phyloP scores from a whole-genome alignment of 2,329 filamentous ascomycete genomes.

The Gremmenia infestans region DNA sequence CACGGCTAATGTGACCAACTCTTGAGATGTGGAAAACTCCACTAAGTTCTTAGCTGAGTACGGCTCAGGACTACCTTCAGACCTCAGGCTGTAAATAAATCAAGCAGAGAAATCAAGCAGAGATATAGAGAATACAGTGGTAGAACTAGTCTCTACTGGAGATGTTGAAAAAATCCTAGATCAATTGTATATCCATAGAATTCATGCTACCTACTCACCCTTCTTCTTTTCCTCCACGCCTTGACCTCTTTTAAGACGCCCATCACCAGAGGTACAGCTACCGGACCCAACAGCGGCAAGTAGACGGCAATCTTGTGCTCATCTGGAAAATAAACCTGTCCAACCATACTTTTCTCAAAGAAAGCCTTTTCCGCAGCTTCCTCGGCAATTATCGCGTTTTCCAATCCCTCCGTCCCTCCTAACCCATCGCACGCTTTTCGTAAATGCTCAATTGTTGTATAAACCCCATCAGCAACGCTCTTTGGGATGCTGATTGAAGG shows the following conservation, averaged over 20 bases:
- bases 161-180: neutral
- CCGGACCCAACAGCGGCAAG: constrained; percentile 80
- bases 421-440: constrained; percentile 71
- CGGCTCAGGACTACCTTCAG: too few species aligned
- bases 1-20: too few species aligned
- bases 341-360: constrained; percentile 99
- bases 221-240: constrained; percentile 31
- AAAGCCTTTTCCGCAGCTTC: constrained; percentile 88
- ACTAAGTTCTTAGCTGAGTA: too few species aligned
- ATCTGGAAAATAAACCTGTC: constrained; percentile 96
- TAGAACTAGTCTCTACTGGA: neutral
- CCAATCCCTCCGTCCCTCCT: constrained; percentile 60
- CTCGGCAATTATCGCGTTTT: constrained; percentile 80
- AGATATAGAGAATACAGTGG: too few species aligned
- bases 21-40: too few species aligned
- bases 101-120: too few species aligned
- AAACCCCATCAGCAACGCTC: constrained; percentile 79
- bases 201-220: constrained; percentile 4
- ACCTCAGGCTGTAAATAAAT: too few species aligned
- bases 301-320: constrained; percentile 98
- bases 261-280: constrained; percentile 85
- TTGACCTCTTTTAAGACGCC: constrained; percentile 77
- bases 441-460: constrained; percentile 72
- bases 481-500: constrained; percentile 88
- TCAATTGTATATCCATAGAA: neutral